Conservation (phyloP, 345 rosid genomes). For the Salix caprea region DNA sequence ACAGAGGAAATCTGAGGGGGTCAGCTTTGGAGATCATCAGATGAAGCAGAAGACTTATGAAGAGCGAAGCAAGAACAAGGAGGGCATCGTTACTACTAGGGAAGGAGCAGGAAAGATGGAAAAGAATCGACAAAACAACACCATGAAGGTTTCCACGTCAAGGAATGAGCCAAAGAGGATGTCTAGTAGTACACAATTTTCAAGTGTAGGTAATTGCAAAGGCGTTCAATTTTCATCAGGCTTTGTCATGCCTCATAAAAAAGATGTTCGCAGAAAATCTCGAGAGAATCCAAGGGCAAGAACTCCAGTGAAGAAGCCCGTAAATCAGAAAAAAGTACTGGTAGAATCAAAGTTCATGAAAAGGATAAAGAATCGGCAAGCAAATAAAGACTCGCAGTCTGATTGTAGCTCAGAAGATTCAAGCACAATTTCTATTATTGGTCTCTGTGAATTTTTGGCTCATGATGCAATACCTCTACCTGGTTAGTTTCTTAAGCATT, state of each 20-base stretch:
- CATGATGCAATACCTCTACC: conserved; percentile 24
- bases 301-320: conserved; percentile 26
- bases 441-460: conserved; percentile 34
- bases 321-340: conserved; percentile 30
- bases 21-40: conserved; percentile 12
- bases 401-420: conserved; percentile 32
- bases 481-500: conserved; percentile 31
- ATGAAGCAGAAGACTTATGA: conserved; percentile 14
- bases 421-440: conserved; percentile 60
- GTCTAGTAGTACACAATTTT: conserved; percentile 1
- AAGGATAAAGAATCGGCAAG: conserved; percentile 15
- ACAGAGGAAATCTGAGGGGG: conserved; percentile 28
- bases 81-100: background rate
- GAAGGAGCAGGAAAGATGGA: conserved; percentile 24
- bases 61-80: conserved; percentile 6
- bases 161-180: conserved; percentile 51
- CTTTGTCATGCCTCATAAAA: conserved; percentile 9
- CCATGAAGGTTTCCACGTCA: conserved; percentile 33
- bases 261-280: conserved; percentile 6
- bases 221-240: conserved; percentile 19
- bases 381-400: conserved; percentile 15
- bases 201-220: conserved; percentile 16
- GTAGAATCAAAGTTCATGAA: conserved; percentile 20
- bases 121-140: conserved; percentile 30
- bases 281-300: conserved; percentile 10